These are phyloP conservation scores for Psilocybe mexicana DNA, from an alignment of 1,284 basidiomycete species.

Conservation along the genomic window DNA sequence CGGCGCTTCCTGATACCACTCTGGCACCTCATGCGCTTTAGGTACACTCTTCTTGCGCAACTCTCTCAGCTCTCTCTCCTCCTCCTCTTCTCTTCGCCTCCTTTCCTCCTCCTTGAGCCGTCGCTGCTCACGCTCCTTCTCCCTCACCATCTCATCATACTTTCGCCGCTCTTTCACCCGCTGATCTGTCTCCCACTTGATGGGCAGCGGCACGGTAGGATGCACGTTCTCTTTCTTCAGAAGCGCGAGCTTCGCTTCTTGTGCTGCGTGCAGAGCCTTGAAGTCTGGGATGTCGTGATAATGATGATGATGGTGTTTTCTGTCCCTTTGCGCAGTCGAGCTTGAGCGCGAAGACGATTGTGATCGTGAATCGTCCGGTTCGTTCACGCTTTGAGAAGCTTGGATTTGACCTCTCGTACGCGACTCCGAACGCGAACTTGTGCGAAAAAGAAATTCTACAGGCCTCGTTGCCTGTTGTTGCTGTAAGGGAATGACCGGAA, in stretches of 20 bases:
- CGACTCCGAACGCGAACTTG: slow-evolving; percentile 11
- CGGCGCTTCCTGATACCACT: slow-evolving; percentile 69
- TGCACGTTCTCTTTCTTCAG: slow-evolving; percentile 44
- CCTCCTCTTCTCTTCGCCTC: slow-evolving; percentile 46
- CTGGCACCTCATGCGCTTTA: slow-evolving; percentile 70
- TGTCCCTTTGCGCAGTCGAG: slow-evolving; percentile 11
- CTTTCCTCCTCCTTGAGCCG: slow-evolving; percentile 40
- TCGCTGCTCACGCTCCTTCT: slow-evolving; percentile 55
- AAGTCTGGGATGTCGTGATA: slow-evolving; percentile 49
- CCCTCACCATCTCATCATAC: slow-evolving; percentile 59
- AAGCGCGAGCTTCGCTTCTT: slow-evolving; percentile 41
- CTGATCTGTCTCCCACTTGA: slow-evolving; percentile 52
- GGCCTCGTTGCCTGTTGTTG: slow-evolving; percentile 41
- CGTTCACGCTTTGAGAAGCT: background rate
- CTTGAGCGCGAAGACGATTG: slow-evolving; percentile 14
- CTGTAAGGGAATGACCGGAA: slow-evolving; percentile 23
- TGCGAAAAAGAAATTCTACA: slow-evolving; percentile 51
- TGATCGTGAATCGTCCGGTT: background rate
- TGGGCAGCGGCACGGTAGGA: slow-evolving; percentile 47
- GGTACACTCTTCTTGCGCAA: slow-evolving; percentile 60
- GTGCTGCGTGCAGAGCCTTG: slow-evolving; percentile 52
- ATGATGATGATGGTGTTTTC: slow-evolving; percentile 8
- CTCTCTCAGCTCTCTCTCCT: slow-evolving; percentile 51
- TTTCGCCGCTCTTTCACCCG: slow-evolving; percentile 60
- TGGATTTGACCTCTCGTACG: background rate